A percentile compares a stretch with the other conserved stretches of the same genome.
phyloP scores from a whole-genome alignment of 306 rosid species.

The Castanea mollissima region DNA sequence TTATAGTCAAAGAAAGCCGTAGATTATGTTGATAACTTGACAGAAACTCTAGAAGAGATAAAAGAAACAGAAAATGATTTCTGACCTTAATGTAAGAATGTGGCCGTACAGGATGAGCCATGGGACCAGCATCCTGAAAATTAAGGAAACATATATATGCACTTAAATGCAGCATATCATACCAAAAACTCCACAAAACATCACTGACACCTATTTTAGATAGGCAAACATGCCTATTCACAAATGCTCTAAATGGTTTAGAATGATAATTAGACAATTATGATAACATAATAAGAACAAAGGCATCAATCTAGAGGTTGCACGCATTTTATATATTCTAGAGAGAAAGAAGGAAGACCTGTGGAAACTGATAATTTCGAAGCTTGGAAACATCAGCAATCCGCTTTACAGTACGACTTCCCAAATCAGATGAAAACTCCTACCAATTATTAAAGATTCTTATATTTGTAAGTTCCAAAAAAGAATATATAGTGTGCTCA shows the following conservation, averaged over 20 bases:
- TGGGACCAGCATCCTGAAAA: slow-evolving; percentile 95
- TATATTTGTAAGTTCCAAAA: slow-evolving; percentile 1
- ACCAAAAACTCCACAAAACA: slow-evolving; percentile 1
- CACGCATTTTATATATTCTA: background rate
- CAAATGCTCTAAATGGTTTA: background rate
- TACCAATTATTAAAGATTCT: slow-evolving; percentile 30
- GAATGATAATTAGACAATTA: background rate
- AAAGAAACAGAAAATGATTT: slow-evolving; percentile 14
- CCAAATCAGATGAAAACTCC: slow-evolving; percentile 99
- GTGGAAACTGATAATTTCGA: slow-evolving; percentile 93
- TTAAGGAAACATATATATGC: slow-evolving; percentile 17
- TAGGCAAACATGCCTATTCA: background rate
- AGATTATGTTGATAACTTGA: slow-evolving; percentile 5
- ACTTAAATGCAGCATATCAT: slow-evolving; percentile 3
- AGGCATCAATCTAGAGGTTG: slow-evolving; percentile 13
- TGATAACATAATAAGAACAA: background rate
- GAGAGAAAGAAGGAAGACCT: slow-evolving; percentile 48
- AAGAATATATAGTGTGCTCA: background rate
- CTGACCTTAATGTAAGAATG: slow-evolving; percentile 98
- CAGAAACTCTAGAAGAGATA: background rate
- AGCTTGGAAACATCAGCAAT: slow-evolving; percentile 87
- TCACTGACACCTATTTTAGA: background rate
- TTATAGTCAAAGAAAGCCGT: slow-evolving; percentile 3
- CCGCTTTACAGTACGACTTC: slow-evolving; percentile 89
- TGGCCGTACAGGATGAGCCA: slow-evolving; percentile 99